Conservation (phyloP, 495 filamentous ascomycete genomes). For the Platismatia glauca region DNA sequence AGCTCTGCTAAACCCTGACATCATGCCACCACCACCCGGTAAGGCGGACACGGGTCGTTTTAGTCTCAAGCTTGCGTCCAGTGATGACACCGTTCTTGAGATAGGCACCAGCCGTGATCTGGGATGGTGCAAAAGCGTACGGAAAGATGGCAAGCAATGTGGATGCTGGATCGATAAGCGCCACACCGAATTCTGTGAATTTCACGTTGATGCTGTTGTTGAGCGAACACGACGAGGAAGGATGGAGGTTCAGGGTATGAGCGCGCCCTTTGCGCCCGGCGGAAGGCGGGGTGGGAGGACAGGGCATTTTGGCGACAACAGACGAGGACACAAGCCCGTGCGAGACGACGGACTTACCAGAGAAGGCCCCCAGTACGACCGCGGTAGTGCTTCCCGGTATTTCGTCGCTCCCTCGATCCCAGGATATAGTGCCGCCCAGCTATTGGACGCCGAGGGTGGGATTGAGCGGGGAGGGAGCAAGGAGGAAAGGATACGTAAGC, state of each 20-base stretch:
- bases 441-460: slow-evolving; percentile 62
- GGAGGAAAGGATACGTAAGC: slow-evolving; percentile 59
- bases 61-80: slow-evolving; percentile 69
- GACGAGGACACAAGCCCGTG: slow-evolving; percentile 25
- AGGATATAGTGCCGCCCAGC: slow-evolving; percentile 46
- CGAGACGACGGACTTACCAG: slow-evolving; percentile 31
- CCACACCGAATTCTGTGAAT: slow-evolving; percentile 87
- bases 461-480: slow-evolving; percentile 43
- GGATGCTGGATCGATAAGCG: slow-evolving; percentile 76
- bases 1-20: slow-evolving; percentile 84
- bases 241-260: slow-evolving; percentile 67
- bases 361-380: slow-evolving; percentile 51
- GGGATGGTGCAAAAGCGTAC: slow-evolving; percentile 75
- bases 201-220: slow-evolving; percentile 73
- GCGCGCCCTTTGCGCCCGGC: slow-evolving; percentile 37
- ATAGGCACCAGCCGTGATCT: slow-evolving; percentile 79
- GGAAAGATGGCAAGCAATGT: slow-evolving; percentile 76
- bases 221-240: slow-evolving; percentile 59
- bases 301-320: slow-evolving; percentile 38
- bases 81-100: slow-evolving; percentile 82
- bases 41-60: slow-evolving; percentile 72
- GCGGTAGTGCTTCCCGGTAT: slow-evolving; percentile 45
- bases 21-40: slow-evolving; percentile 73
- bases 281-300: slow-evolving; percentile 38
- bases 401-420: slow-evolving; percentile 38